Evolutionary conservation across 257 asterid species (phyloP).

Genomic region (Jacaranda copaia): DNA sequence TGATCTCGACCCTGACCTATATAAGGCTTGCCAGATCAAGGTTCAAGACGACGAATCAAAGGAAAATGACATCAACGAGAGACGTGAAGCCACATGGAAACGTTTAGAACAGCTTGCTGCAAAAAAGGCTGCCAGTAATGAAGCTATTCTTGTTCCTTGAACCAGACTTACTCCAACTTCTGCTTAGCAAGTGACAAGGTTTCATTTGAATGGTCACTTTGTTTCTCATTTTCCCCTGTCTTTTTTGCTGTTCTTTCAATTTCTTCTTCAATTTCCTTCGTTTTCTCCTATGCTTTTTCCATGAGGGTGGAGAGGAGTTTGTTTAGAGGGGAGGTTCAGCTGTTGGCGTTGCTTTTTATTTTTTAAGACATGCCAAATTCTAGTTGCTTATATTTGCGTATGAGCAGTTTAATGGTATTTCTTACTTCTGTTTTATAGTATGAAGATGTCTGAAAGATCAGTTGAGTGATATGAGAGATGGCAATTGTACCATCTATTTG

Average conservation of each 20-base stretch:
- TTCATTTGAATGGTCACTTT: not conserved
- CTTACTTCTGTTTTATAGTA: constrained; percentile 5
- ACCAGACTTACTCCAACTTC: constrained; percentile 22
- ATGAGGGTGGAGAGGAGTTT: constrained; percentile 23
- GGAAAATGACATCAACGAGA: constrained; percentile 55
- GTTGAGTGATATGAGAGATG: not conserved
- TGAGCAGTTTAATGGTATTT: constrained; percentile 23
- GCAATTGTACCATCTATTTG: too few relatives aligned
- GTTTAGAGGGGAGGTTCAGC: constrained; percentile 33
- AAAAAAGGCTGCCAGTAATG: constrained; percentile 52
- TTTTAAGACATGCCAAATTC: constrained; percentile 14
- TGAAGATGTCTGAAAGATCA: constrained; percentile 19
- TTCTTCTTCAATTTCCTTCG: not conserved
- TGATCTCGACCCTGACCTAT: constrained; percentile 80
- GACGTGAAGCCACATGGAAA: constrained; percentile 74
- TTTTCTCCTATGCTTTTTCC: not conserved
- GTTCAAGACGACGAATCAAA: constrained; percentile 72
- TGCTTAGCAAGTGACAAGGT: constrained; percentile 15
- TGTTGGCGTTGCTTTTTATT: constrained; percentile 23
- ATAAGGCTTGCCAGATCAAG: constrained; percentile 72
- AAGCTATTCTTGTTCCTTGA: constrained; percentile 67
- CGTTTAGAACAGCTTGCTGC: constrained; percentile 70
- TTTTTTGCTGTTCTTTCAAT: not conserved
- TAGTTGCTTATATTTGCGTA: constrained; percentile 33
- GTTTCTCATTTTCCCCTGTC: not conserved